Percentiles rank a stretch among this genome's conserved stretches.
Conservation (phyloP, 306 rosid genomes). For the Senna siamea region DNA sequence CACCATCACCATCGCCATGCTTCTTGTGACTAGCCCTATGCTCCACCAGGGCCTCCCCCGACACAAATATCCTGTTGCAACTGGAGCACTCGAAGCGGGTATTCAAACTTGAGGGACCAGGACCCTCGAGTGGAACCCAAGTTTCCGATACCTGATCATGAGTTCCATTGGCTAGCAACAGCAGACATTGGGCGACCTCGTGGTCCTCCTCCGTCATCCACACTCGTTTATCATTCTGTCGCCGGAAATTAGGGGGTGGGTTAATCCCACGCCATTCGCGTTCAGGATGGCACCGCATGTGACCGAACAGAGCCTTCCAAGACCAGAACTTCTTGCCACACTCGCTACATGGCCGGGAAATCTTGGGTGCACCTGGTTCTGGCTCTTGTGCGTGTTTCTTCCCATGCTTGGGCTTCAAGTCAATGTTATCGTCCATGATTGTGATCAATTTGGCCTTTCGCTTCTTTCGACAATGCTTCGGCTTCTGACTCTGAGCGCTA, state of each 20-base stretch:
- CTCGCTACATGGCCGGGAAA: constrained; percentile 61
- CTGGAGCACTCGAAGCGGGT: constrained; percentile 63
- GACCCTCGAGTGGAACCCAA: no score
- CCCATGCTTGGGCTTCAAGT: constrained; percentile 36
- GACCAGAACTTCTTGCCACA: constrained; percentile 84
- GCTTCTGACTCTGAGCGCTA: neutral
- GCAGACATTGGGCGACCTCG: constrained; percentile 60
- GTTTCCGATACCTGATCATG: neutral
- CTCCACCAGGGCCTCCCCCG: constrained; percentile 77
- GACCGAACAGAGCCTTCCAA: constrained; percentile 81
- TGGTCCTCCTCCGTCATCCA: constrained; percentile 52
- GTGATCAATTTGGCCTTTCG: constrained; percentile 40
- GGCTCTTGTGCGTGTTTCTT: constrained; percentile 35
- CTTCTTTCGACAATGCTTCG: constrained; percentile 41
- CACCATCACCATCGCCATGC: constrained; percentile 69
- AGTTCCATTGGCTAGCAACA: constrained; percentile 52
- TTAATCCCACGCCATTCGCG: constrained; percentile 84
- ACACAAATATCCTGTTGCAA: constrained; percentile 78
- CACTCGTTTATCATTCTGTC: neutral
- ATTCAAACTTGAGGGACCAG: neutral
- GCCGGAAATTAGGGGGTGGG: constrained; percentile 54
- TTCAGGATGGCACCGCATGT: constrained; percentile 95
- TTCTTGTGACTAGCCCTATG: constrained; percentile 80
- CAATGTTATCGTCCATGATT: neutral
- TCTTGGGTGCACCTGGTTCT: constrained; percentile 46